Evolutionary conservation across 148 eudicot genomes (phyloP), one percentile per base, ranked within the genome.

Genomic region (Rhododendron williamsianum): DNA sequence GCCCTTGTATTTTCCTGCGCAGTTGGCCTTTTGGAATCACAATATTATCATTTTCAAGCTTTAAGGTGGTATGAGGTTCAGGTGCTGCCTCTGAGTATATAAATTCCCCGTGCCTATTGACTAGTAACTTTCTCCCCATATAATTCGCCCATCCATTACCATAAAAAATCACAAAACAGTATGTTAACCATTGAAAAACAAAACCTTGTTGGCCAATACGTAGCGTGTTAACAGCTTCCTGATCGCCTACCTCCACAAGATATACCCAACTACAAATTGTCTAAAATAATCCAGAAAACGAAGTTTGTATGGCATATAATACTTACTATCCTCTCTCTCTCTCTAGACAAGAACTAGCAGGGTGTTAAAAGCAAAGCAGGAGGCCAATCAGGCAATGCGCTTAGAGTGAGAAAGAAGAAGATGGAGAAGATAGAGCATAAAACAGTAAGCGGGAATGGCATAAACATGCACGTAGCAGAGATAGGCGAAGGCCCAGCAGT

Each of bases 381-480:
- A 71, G 76, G 38, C 76, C 76, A 25, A 67, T 25, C 73, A 25
- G 73, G 73, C 73, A 25, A 25, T 67, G 33, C 33, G 33, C 33
- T 25, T n/a, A 43, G 80, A 77, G 81, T 23, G 54, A 77, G 80
- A 43, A 45, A n/a, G 63, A 80, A 36, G 82, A n/a, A 82, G 18
- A 88, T 88, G 91, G 89, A 90, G 79, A 88, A 86, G 65, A 90
- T 88, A 81, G 33, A 82, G 84, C 90, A 88, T 67, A 88, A 78
- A 41, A 67, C 49, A n/a, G 13, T 90, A 45, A 25, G 18, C 13
- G 90, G 82, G 4, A 90, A 88, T 43, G 90, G 88, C 43, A 90
- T 90, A 15, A 88, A 86, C 48, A 76, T 88, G 76, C 91, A 90
- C 87, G 89, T 87, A 15, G 91, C 91, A 2, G 91, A 87, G 60